phyloP scores from a whole-genome alignment of 2,329 filamentous ascomycete species.

The Aspergillus melleus region DNA sequence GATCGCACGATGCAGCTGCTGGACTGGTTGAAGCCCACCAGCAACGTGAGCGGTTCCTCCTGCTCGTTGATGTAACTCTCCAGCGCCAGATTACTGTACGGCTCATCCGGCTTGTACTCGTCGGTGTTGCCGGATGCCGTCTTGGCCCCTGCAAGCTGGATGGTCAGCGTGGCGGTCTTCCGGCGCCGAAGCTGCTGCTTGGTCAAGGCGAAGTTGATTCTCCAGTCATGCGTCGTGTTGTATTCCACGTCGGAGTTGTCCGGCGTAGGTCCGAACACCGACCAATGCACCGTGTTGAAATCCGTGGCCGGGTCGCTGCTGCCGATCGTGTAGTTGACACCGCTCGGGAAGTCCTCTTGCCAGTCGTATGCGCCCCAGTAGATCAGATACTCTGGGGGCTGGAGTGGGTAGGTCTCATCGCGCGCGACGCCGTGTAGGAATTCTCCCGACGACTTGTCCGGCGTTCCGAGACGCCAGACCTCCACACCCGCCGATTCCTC shows the following conservation, averaged over 20 bases:
- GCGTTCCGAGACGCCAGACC: slow-evolving; percentile 63
- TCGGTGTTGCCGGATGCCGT: slow-evolving; percentile 64
- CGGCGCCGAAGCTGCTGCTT: slow-evolving; percentile 44
- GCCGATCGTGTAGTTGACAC: slow-evolving; percentile 60
- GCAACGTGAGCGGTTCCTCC: slow-evolving; percentile 27
- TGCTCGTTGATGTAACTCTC: slow-evolving; percentile 50
- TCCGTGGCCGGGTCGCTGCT: slow-evolving; percentile 50
- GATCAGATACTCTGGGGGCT: slow-evolving; percentile 59
- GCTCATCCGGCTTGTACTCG: slow-evolving; percentile 55
- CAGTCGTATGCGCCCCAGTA: slow-evolving; percentile 65
- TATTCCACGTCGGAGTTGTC: slow-evolving; percentile 44
- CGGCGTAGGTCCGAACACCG: slow-evolving; percentile 54
- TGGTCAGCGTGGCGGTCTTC: slow-evolving; percentile 57
- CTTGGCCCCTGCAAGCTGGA: slow-evolving; percentile 64
- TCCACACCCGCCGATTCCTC: slow-evolving; percentile 59
- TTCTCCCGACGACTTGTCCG: slow-evolving; percentile 62
- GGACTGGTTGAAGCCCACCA: slow-evolving; percentile 53
- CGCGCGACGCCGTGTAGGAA: slow-evolving; percentile 58
- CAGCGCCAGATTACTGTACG: slow-evolving; percentile 55
- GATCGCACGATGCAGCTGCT: slow-evolving; percentile 62
- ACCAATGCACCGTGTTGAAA: slow-evolving; percentile 68
- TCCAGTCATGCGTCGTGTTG: slow-evolving; percentile 57
- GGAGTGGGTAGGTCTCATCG: slow-evolving; percentile 50
- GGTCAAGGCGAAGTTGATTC: slow-evolving; percentile 53
- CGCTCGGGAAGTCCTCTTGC: slow-evolving; percentile 58